These are phyloP conservation scores for Aureobasidium lini DNA, from an alignment of 2,329 filamentous ascomycete species.

Conservation along the genomic window DNA sequence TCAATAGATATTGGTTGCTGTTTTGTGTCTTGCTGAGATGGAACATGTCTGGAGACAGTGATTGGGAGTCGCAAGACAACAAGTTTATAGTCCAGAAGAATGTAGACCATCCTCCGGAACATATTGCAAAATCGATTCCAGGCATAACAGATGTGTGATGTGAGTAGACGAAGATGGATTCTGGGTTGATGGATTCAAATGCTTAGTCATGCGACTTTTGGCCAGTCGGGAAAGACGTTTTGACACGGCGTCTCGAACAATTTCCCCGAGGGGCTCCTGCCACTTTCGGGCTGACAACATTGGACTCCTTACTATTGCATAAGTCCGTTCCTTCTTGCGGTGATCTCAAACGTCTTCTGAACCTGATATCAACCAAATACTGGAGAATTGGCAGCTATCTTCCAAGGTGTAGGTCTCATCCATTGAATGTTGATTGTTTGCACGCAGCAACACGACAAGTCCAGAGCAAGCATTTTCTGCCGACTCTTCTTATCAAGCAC, in stretches of 20 bases:
- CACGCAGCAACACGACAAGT: not conserved
- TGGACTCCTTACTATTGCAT: not conserved
- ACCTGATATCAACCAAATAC: not conserved
- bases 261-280: not conserved
- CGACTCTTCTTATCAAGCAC: not conserved
- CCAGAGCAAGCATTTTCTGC: not conserved
- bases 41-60: constrained; percentile 1
- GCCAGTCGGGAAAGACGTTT: not conserved
- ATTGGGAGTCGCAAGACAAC: not conserved
- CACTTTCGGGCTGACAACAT: not conserved
- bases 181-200: not conserved
- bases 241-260: not conserved
- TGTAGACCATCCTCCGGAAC: no score
- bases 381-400: not conserved
- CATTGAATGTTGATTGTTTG: not conserved
- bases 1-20: not conserved
- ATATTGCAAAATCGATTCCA: no score
- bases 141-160: not conserved
- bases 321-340: not conserved
- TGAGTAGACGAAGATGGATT: not conserved
- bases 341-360: not conserved
- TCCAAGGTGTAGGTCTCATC: not conserved
- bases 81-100: not conserved
- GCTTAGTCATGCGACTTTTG: not conserved
- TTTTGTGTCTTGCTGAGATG: constrained; percentile 1